Evolutionary conservation across 768 basidiomycete species (phyloP).

Genomic region (Boletus vermiculosoides): DNA sequence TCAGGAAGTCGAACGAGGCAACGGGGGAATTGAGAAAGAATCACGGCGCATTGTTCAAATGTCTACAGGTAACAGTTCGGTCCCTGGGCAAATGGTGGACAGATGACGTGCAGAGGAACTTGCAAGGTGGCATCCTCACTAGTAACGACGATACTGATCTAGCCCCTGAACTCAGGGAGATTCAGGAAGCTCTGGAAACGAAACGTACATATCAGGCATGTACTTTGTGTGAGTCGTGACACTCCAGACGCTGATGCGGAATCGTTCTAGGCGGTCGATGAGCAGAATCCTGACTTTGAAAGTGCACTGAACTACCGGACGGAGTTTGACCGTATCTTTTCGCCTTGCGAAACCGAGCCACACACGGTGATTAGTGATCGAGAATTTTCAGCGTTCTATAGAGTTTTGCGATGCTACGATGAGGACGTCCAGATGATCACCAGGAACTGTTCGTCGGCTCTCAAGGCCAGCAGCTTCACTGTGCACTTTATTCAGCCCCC

Average conservation of each 20-base stretch:
- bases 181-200: too few species aligned
- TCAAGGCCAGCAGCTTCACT: constrained; percentile 5
- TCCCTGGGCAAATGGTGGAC: not conserved
- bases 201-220: not conserved
- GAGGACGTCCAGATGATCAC: not conserved
- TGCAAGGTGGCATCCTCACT: not conserved
- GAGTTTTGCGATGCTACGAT: not conserved
- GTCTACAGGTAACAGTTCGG: not conserved
- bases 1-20: not conserved
- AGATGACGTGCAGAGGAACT: not conserved
- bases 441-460: not conserved
- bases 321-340: not conserved
- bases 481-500: not conserved
- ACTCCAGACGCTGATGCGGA: not conserved
- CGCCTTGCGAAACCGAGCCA: not conserved
- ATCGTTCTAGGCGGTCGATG: not conserved
- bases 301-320: not conserved
- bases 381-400: not conserved
- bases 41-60: not conserved
- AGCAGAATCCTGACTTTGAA: not conserved
- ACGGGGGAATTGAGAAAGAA: not conserved
- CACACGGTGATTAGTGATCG: not conserved
- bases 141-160: not conserved
- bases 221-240: not conserved
- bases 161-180: not conserved